These are phyloP conservation scores for Wickerhamomyces mucosus DNA, from an alignment of 805 yeast species.

Conservation along the genomic window DNA sequence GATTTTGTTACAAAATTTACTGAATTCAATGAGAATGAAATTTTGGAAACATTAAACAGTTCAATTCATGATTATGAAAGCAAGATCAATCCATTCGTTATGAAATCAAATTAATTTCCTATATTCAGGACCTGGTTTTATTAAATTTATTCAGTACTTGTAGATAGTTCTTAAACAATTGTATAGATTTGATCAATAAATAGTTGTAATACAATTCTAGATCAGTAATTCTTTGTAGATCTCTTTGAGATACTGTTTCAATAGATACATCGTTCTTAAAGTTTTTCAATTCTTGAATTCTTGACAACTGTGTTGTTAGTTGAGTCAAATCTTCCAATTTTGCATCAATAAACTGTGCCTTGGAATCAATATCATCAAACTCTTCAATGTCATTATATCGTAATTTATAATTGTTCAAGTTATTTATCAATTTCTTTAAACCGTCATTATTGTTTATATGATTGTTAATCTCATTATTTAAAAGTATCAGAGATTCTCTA, in stretches of 20 bases:
- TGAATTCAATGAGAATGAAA: background rate
- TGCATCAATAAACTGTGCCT: background rate
- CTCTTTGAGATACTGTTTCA: constrained; percentile 2
- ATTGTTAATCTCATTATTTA: too few species aligned
- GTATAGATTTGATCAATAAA: constrained; percentile 14
- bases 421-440: too few species aligned
- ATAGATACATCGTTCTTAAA: too few species aligned
- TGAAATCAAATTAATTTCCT: too few species aligned
- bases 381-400: too few species aligned
- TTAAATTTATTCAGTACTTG: constrained; percentile 4
- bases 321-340: background rate
- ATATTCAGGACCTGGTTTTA: too few species aligned
- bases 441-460: too few species aligned
- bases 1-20: constrained; percentile 1
- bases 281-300: constrained; percentile 1
- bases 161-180: constrained; percentile 16
- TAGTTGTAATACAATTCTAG: constrained; percentile 15
- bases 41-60: background rate
- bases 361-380: background rate
- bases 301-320: background rate
- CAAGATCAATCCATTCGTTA: constrained; percentile 8
- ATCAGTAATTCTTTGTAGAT: background rate
- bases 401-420: too few species aligned
- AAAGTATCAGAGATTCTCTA: too few species aligned
- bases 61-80: constrained; percentile 6